These are phyloP conservation scores for Macadamia tetraphylla DNA, from an alignment of 164 flowering plant species.

Conservation along the genomic window DNA sequence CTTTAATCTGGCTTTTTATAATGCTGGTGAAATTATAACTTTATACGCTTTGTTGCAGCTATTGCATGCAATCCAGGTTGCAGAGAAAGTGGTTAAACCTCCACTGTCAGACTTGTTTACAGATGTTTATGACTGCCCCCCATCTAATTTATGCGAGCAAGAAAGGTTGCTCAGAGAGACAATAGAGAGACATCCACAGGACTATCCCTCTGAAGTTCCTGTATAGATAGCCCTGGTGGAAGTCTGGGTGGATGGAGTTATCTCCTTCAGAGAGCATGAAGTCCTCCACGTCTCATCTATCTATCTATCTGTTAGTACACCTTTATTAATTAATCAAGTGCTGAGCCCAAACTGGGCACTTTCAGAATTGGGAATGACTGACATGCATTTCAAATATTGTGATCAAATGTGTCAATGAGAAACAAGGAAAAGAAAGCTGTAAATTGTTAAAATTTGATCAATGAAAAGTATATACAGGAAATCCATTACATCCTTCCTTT, in stretches of 20 bases:
- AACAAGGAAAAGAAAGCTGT: no score
- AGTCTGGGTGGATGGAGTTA: neutral
- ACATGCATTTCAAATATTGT: no score
- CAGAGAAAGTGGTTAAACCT: constrained; percentile 56
- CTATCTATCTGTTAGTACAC: neutral
- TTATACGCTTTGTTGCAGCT: constrained; percentile 27
- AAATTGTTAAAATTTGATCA: no score
- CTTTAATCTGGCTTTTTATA: neutral
- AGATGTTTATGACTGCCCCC: constrained; percentile 50
- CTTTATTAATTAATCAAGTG: neutral
- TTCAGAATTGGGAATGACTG: no score
- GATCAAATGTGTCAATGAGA: no score
- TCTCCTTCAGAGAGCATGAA: neutral
- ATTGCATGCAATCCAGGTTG: constrained; percentile 51
- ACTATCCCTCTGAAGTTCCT: constrained; percentile 51
- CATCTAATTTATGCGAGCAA: constrained; percentile 53
- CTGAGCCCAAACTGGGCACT: no score
- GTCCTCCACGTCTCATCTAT: neutral
- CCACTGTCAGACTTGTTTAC: constrained; percentile 45
- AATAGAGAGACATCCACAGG: constrained; percentile 38
- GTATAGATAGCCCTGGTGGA: constrained; percentile 13
- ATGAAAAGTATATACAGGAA: no score
- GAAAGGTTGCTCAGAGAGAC: constrained; percentile 41
- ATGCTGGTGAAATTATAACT: neutral
- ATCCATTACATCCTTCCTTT: no score